Percentiles rank a stretch among this genome's conserved stretches.
Conservation (phyloP, 2,329 filamentous ascomycete species). For the Aspergillus vadensis region DNA sequence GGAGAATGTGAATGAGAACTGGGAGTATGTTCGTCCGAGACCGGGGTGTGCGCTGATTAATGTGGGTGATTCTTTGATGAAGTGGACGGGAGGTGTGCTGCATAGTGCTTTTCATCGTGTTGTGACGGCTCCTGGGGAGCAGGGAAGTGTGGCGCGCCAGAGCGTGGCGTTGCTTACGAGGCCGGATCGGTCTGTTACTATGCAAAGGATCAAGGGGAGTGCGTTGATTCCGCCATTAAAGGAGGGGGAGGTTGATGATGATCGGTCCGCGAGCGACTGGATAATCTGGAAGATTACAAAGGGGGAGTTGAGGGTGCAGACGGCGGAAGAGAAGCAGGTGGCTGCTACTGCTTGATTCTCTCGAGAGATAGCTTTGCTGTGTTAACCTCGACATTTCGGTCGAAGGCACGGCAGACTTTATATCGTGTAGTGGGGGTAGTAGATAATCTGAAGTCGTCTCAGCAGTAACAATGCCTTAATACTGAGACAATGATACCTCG, state of each 20-base stretch:
- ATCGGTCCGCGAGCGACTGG: slow-evolving; percentile 16
- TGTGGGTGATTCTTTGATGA: slow-evolving; percentile 51
- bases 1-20: slow-evolving; percentile 16
- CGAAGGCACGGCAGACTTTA: too few species aligned
- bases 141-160: slow-evolving; percentile 17
- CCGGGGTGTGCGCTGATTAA: slow-evolving; percentile 45
- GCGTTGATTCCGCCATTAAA: slow-evolving; percentile 14
- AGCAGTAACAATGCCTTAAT: background rate
- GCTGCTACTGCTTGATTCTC: background rate
- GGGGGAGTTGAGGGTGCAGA: slow-evolving; percentile 14
- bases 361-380: background rate
- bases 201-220: slow-evolving; percentile 17
- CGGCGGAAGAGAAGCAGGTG: background rate
- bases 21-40: slow-evolving; percentile 25
- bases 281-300: slow-evolving; percentile 14
- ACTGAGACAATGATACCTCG: background rate
- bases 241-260: slow-evolving; percentile 16
- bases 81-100: slow-evolving; percentile 46
- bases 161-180: slow-evolving; percentile 25
- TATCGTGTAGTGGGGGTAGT: too few species aligned
- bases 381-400: too few species aligned
- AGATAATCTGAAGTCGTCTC: background rate
- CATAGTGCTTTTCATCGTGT: slow-evolving; percentile 32
- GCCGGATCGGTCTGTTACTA: slow-evolving; percentile 16
- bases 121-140: slow-evolving; percentile 24